A percentile compares a stretch with the other conserved stretches of the same genome.
Conservation (phyloP, 1,139 yeast genomes). For the Yamadazyma aaseri region DNA sequence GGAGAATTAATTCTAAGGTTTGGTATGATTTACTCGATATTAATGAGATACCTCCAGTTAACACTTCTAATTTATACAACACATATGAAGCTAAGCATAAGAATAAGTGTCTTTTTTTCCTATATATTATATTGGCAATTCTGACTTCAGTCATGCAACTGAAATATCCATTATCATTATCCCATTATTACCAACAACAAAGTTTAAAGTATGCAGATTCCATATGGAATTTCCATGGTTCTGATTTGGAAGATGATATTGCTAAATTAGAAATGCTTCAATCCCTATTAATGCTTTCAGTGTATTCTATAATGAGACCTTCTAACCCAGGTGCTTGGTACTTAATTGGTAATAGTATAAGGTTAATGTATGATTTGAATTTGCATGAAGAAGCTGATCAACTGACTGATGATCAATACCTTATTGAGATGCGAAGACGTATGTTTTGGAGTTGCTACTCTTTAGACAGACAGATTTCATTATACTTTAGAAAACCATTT, state of each 20-base stretch:
- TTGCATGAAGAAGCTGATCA: conserved; percentile 58
- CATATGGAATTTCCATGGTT: conserved; percentile 28
- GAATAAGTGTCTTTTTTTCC: conserved; percentile 46
- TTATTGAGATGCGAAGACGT: conserved; percentile 67
- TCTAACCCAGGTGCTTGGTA: conserved; percentile 88
- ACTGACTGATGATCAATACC: conserved; percentile 41
- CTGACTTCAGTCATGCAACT: conserved; percentile 72
- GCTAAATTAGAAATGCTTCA: conserved; percentile 70
- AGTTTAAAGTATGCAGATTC: conserved; percentile 64
- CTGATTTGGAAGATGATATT: conserved; percentile 24
- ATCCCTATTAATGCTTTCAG: conserved; percentile 63
- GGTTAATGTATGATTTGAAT: conserved; percentile 79
- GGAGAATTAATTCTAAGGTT: conserved; percentile 46
- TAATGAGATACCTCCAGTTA: not conserved
- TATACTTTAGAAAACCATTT: conserved; percentile 67
- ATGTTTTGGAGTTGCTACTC: conserved; percentile 87
- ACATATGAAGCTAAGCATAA: not conserved
- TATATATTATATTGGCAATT: conserved; percentile 74
- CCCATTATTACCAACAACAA: conserved; percentile 66
- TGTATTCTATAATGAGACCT: conserved; percentile 72
- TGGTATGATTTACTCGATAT: conserved; percentile 8
- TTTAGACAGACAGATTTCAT: conserved; percentile 72
- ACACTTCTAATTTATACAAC: not conserved
- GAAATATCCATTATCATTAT: conserved; percentile 59
- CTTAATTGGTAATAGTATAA: conserved; percentile 70